Base-by-base conservation (phyloP, 805 yeast genomes). In the Myxozyma udenii region DNA sequence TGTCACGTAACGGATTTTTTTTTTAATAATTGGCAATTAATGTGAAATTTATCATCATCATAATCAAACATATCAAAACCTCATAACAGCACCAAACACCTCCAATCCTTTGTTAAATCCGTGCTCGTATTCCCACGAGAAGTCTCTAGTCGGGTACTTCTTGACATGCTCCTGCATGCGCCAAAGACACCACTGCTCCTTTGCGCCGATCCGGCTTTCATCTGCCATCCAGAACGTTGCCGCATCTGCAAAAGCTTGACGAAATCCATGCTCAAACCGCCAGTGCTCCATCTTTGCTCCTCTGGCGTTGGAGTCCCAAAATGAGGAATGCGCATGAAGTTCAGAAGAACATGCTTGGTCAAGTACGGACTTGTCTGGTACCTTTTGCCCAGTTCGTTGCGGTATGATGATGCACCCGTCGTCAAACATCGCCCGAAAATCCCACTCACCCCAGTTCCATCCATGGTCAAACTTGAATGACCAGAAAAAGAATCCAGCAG, bases 371-470 rank as follows among this genome's bases (percentile, higher is more conserved):
- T 69, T 70, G 4, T 68, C 64, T 19, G 73, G 68, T 21, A 43
- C 44, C 26, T 35, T 32, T 19, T 35, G 28, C 11, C 44, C 28
- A 4, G 58, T 48, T 35, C 63, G 56, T 19, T 38, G 32, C 33
- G 50, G 44, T 5, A 30, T 3, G 9, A 37, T 26, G 2, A 55
- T 25, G 43, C 60, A 53, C 14, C 45, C 51, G 7, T 21, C 21
- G 21, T 83, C 81, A 19, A 76, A 71, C 89, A 86, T 87, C 33
- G 88, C 85, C 22, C 77, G 75, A 69, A 87, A 84, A 44, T 93
- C 97, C 98, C 98, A 91, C 70, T 88, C 97, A 14, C 98, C 98
- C 12, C 14, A 28, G 39, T 97, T 97, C 64, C 83, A 84, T 1
- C 97, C 97, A 51, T 81, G 75, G 65, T 84, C 79, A 64, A 90